These are phyloP conservation scores for Venturia aucupariae DNA, from an alignment of 2,329 filamentous ascomycete genomes.

Conservation along the genomic window DNA sequence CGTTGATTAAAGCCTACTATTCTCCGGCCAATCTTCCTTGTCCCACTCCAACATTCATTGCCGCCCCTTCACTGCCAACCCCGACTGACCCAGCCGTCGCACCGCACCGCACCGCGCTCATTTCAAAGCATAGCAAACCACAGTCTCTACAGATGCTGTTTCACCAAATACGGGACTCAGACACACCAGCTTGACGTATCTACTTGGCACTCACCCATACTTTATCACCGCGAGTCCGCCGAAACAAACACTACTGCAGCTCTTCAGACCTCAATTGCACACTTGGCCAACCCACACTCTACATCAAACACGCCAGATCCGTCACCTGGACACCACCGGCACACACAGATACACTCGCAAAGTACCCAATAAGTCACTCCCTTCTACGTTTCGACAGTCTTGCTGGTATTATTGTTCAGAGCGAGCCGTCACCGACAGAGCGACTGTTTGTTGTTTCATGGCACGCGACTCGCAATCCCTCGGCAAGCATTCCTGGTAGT, in stretches of 20 bases:
- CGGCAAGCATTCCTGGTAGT: not conserved
- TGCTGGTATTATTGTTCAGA: not conserved
- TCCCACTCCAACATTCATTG: not conserved
- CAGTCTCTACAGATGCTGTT: not conserved
- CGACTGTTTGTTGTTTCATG: conserved; percentile 8
- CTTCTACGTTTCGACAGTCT: not conserved
- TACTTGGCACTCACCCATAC: not conserved
- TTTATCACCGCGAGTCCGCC: not conserved
- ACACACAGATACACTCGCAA: not conserved
- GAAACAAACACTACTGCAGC: not conserved
- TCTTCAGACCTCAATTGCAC: not conserved
- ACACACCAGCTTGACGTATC: not conserved
- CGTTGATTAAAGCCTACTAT: not conserved
- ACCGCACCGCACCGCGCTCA: not conserved
- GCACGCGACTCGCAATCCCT: not conserved
- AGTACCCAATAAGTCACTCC: not conserved
- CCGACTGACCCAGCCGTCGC: no score
- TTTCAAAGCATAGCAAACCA: conserved; percentile 3
- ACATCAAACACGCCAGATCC: not conserved
- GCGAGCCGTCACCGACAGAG: not conserved
- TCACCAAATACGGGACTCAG: not conserved
- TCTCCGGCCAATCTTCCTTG: not conserved
- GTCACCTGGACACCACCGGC: not conserved
- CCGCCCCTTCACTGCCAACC: not conserved
- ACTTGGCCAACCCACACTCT: not conserved